A percentile compares a stretch with the other conserved stretches of the same genome.
Evolutionary conservation across 345 rosid species (phyloP).

Genomic region (Bruguiera sexangula): DNA sequence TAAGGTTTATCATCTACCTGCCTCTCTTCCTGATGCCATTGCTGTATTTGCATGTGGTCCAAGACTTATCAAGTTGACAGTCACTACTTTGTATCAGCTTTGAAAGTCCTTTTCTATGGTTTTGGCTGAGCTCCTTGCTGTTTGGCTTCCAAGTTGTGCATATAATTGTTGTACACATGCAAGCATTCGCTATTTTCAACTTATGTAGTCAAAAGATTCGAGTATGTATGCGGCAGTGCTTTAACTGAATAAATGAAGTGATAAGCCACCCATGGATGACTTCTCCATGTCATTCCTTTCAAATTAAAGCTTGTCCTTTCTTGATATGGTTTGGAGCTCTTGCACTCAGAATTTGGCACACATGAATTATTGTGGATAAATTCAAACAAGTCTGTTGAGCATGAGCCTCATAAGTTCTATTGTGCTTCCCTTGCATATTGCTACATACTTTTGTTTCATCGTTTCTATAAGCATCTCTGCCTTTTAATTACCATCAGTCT

Average conservation of each 20-base stretch:
- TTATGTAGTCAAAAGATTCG: too few relatives aligned
- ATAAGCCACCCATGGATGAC: neutral
- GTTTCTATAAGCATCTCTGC: neutral
- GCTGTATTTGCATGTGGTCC: constrained; percentile 14
- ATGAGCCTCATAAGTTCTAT: neutral
- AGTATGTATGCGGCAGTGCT: neutral
- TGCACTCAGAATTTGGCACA: neutral
- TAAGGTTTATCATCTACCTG: constrained; percentile 49
- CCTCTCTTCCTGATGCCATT: constrained; percentile 32
- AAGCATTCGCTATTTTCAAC: too few relatives aligned
- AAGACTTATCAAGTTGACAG: constrained; percentile 3
- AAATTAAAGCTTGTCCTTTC: neutral
- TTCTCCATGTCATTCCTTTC: neutral
- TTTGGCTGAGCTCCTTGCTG: neutral
- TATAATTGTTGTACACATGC: too few relatives aligned
- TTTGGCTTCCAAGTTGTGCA: neutral
- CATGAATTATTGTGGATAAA: neutral
- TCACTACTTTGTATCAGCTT: neutral
- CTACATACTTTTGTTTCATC: neutral
- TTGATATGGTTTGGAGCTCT: constrained; percentile 4
- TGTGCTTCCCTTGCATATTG: neutral
- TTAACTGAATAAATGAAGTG: neutral
- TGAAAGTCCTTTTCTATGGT: neutral
- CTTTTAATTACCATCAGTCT: neutral
- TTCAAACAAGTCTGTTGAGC: neutral